Evolutionary conservation across 2,329 filamentous ascomycete genomes (phyloP).

Genomic region (Plenodomus biglobosus): DNA sequence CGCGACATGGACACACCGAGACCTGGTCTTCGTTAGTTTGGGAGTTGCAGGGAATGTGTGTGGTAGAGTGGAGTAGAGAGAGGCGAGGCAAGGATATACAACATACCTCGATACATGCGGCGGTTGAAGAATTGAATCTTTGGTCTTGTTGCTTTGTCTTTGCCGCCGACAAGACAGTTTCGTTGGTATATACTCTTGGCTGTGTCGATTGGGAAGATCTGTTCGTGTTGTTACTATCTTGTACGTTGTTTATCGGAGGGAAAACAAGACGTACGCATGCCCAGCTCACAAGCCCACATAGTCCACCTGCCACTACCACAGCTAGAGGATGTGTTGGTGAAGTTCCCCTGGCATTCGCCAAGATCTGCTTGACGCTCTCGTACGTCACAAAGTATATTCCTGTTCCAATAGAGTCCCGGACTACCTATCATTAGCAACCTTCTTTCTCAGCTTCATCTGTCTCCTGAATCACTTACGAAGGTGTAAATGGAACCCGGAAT

Average conservation of each 20-base stretch:
- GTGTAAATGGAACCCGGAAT: constrained; percentile 79
- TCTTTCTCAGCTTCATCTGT: background rate
- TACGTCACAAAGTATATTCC: constrained; percentile 88
- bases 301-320: constrained; percentile 74
- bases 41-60: background rate
- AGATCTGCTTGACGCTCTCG: constrained; percentile 79
- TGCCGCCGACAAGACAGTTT: constrained; percentile 71
- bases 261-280: constrained; percentile 62
- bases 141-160: constrained; percentile 58
- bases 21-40: constrained; percentile 33
- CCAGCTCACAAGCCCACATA: constrained; percentile 85
- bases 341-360: constrained; percentile 72
- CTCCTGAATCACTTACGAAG: constrained; percentile 58
- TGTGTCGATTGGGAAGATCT: constrained; percentile 69
- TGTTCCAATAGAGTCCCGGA: constrained; percentile 80
- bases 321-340: constrained; percentile 78
- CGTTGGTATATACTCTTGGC: constrained; percentile 85
- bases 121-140: constrained; percentile 77
- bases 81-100: background rate
- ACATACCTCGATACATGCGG: constrained; percentile 70
- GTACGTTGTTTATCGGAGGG: background rate
- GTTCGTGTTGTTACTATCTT: constrained; percentile 6
- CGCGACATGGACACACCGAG: constrained; percentile 81
- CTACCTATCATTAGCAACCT: constrained; percentile 48
- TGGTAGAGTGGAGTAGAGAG: constrained; percentile 41